phyloP scores from a whole-genome alignment of 176 grass and related monocot species.

The Eragrostis curvula region DNA sequence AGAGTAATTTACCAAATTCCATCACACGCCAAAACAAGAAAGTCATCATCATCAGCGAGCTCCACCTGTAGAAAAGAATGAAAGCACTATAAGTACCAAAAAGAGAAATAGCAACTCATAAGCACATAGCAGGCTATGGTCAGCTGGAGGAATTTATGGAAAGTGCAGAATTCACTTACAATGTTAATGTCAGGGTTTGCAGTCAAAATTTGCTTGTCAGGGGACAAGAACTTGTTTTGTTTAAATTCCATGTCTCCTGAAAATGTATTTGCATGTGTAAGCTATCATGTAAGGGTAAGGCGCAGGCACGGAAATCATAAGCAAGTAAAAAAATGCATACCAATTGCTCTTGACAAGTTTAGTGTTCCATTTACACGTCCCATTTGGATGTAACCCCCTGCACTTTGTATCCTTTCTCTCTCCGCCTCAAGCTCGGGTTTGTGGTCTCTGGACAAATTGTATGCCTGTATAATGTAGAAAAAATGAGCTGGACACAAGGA shows the following conservation, averaged over 20 bases:
- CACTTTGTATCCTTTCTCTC: constrained; percentile 92
- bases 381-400: constrained; percentile 86
- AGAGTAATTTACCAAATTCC: constrained; percentile 80
- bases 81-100: constrained; percentile 10
- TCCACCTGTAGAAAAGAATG: constrained; percentile 64
- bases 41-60: constrained; percentile 91
- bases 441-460: constrained; percentile 94
- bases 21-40: constrained; percentile 93
- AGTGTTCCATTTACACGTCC: constrained; percentile 96
- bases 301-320: not conserved
- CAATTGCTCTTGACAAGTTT: constrained; percentile 92
- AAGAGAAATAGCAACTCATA: constrained; percentile 23
- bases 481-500: constrained; percentile 1
- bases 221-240: constrained; percentile 88
- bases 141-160: not conserved
- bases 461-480: constrained; percentile 61
- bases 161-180: constrained; percentile 52
- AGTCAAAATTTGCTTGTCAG: constrained; percentile 92
- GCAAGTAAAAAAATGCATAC: constrained; percentile 37
- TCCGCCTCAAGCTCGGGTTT: constrained; percentile 91
- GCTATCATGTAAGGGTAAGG: constrained; percentile 30
- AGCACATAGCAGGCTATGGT: constrained; percentile 1
- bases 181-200: constrained; percentile 80
- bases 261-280: constrained; percentile 31
- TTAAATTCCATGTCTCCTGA: constrained; percentile 94